phyloP scores from a whole-genome alignment of 768 basidiomycete species.

The Exsudoporus frostii region DNA sequence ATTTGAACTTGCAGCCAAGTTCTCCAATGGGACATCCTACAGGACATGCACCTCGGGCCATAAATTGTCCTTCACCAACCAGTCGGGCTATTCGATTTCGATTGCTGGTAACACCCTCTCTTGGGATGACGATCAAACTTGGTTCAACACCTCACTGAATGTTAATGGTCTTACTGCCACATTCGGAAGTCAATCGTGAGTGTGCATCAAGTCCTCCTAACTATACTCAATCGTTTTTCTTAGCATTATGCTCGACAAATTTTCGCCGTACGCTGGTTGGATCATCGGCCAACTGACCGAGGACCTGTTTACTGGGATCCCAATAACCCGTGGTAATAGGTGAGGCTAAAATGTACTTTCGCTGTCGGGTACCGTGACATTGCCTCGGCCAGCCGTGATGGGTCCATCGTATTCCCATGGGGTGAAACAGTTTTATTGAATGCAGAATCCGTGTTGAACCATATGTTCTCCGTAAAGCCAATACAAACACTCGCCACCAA shows the following conservation, averaged over 20 bases:
- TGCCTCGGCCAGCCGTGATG: background rate
- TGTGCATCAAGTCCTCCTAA: background rate
- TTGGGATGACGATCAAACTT: conserved; percentile 14
- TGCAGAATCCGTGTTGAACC: conserved; percentile 8
- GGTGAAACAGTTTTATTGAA: conserved; percentile 3
- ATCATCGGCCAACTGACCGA: conserved; percentile 4
- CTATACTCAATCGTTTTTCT: background rate
- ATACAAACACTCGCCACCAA: conserved; percentile 6
- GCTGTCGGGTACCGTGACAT: background rate
- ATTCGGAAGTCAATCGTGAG: conserved; percentile 6
- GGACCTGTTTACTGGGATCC: conserved; percentile 10
- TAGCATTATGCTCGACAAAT: conserved; percentile 1
- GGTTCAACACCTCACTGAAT: conserved; percentile 12
- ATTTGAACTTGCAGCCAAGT: conserved; percentile 11
- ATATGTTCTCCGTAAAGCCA: conserved; percentile 15
- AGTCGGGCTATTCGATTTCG: conserved; percentile 10
- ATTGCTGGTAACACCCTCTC: conserved; percentile 10
- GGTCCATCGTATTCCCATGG: conserved; percentile 11
- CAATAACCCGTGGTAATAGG: conserved; percentile 10
- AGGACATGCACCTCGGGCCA: conserved; percentile 1
- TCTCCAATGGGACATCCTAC: conserved; percentile 6
- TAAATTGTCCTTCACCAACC: conserved; percentile 8
- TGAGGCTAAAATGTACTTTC: background rate
- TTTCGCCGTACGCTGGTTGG: background rate
- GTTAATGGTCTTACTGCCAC: conserved; percentile 5